A percentile compares a stretch with the other conserved stretches of the same genome.
Evolutionary conservation across 1,284 basidiomycete genomes (phyloP).

Genomic region (Sutorius eximius): DNA sequence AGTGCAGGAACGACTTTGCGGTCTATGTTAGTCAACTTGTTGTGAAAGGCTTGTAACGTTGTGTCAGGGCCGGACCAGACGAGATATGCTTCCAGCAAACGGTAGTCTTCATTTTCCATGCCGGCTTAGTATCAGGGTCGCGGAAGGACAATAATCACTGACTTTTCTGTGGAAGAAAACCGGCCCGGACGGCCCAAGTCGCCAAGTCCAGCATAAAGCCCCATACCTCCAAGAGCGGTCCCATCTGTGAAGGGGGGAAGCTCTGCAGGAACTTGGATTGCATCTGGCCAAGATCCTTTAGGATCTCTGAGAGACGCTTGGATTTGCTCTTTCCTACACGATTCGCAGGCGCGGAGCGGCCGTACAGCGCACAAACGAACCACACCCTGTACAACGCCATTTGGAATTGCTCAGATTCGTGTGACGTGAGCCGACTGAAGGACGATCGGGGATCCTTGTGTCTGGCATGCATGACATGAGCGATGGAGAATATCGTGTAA

Average conservation of each 20-base stretch:
- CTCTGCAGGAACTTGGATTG: conserved; percentile 15
- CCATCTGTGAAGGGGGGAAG: conserved; percentile 1
- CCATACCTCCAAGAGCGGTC: conserved; percentile 11
- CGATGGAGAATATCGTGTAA: not conserved
- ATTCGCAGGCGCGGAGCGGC: conserved; percentile 14
- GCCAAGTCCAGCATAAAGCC: conserved; percentile 11
- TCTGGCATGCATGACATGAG: conserved; percentile 15
- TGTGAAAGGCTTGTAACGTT: conserved; percentile 16
- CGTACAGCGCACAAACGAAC: conserved; percentile 26
- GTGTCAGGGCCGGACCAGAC: conserved; percentile 16
- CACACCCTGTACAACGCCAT: conserved; percentile 37
- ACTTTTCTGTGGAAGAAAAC: conserved; percentile 16
- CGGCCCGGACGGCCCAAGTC: conserved; percentile 11
- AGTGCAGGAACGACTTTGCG: conserved; percentile 9
- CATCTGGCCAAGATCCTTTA: conserved; percentile 2
- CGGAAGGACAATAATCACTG: not conserved
- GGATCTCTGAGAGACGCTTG: conserved; percentile 6
- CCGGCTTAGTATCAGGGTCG: not conserved
- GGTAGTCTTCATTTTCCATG: conserved; percentile 1
- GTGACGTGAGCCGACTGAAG: conserved; percentile 23
- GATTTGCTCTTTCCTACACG: conserved; percentile 10
- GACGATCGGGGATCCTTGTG: conserved; percentile 34
- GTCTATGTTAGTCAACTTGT: conserved; percentile 6
- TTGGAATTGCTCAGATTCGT: conserved; percentile 35
- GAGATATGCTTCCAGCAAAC: conserved; percentile 12